A percentile compares a stretch with the other conserved stretches of the same genome.
These are phyloP conservation scores for Pyrus hybrid DNA, from an alignment of 331 rosid species.

Conservation along the genomic window DNA sequence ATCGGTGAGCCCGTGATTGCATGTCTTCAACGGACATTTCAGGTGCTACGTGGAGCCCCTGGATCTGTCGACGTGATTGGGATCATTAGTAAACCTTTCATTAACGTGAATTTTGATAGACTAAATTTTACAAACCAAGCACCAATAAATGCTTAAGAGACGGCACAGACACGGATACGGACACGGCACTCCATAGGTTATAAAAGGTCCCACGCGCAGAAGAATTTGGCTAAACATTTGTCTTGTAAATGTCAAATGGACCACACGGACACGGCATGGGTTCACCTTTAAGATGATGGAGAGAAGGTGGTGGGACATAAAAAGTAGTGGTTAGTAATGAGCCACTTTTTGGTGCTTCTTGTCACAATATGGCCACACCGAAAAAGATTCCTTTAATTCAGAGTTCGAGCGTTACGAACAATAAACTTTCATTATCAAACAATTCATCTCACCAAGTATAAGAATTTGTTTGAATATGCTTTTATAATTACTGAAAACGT, in stretches of 20 bases:
- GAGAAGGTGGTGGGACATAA: neutral
- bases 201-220: too few species aligned
- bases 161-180: neutral
- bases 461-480: rapidly evolving
- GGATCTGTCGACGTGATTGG: neutral
- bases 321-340: slow-evolving; percentile 5
- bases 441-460: too few species aligned
- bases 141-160: too few species aligned
- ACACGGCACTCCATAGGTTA: too few species aligned
- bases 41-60: neutral
- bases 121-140: too few species aligned
- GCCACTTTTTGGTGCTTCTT: neutral
- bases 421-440: too few species aligned
- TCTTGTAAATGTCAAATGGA: neutral
- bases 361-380: neutral
- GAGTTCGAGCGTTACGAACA: too few species aligned
- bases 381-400: too few species aligned
- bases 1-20: neutral
- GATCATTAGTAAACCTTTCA: neutral
- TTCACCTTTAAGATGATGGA: neutral
- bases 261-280: too few species aligned
- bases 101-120: too few species aligned
- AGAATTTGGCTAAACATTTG: too few species aligned
- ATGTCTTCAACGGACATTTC: neutral
- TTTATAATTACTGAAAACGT: rapidly evolving